Percentiles rank a stretch among this genome's conserved stretches.
These are phyloP conservation scores for Geranium incanum DNA, from an alignment of 441 rosid genomes.

Conservation along the genomic window DNA sequence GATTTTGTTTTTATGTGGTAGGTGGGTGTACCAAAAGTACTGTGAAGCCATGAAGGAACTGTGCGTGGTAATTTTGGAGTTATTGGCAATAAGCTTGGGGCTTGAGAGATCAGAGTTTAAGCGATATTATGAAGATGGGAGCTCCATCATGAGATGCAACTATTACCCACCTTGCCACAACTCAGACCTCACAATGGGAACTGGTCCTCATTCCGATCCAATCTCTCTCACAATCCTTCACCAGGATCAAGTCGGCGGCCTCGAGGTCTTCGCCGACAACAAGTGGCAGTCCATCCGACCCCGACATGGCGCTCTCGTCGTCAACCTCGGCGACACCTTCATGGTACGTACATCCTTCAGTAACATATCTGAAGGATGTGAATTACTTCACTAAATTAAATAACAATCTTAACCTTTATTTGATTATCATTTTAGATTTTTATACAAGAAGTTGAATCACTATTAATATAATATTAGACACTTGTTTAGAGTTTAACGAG, in stretches of 20 bases:
- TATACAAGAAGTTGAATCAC: no score
- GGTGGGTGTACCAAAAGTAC: constrained; percentile 52
- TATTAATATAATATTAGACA: no score
- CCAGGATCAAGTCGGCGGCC: constrained; percentile 68
- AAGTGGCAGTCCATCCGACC: constrained; percentile 53
- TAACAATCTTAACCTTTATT: no score
- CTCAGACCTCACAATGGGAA: constrained; percentile 50
- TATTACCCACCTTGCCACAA: constrained; percentile 61
- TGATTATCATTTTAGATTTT: no score
- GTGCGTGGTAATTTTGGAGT: constrained; percentile 47
- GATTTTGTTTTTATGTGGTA: constrained; percentile 9
- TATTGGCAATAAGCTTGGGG: constrained; percentile 52
- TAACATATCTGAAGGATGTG: no score
- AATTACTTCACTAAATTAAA: no score
- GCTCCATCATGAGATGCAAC: constrained; percentile 61
- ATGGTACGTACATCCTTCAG: constrained; percentile 32
- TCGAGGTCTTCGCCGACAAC: constrained; percentile 44
- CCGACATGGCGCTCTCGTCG: constrained; percentile 47
- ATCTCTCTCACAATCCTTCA: constrained; percentile 66
- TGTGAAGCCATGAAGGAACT: constrained; percentile 54
- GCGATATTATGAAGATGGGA: constrained; percentile 43
- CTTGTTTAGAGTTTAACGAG: no score
- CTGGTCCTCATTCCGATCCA: constrained; percentile 81
- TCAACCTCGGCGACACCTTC: constrained; percentile 74
- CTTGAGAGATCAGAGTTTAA: constrained; percentile 35